Conservation (phyloP, 495 filamentous ascomycete genomes). For the Viridothelium virens region DNA sequence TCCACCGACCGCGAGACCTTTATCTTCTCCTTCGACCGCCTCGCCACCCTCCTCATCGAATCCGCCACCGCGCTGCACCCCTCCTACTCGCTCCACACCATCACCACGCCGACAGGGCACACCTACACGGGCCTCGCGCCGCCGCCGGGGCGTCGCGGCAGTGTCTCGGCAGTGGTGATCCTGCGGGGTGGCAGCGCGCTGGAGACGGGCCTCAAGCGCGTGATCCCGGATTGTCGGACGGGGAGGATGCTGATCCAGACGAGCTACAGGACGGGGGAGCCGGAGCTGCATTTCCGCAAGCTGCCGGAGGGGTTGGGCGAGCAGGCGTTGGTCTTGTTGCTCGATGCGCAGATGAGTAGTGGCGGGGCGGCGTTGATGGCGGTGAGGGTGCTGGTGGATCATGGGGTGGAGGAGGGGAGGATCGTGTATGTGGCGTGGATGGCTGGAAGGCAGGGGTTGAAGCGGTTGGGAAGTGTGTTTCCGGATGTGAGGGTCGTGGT, state of each 20-base stretch:
- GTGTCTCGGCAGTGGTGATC: conserved; percentile 79
- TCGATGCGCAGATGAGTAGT: conserved; percentile 90
- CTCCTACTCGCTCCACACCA: conserved; percentile 49
- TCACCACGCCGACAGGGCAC: conserved; percentile 61
- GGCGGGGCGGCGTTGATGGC: conserved; percentile 95
- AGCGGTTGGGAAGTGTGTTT: conserved; percentile 76
- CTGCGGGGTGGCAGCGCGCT: conserved; percentile 79
- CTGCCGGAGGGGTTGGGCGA: conserved; percentile 60
- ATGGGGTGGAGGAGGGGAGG: conserved; percentile 75
- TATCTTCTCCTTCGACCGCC: conserved; percentile 90
- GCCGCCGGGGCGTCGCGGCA: conserved; percentile 41
- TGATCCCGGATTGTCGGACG: conserved; percentile 83
- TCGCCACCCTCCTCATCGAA: conserved; percentile 77
- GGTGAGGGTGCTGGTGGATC: conserved; percentile 84
- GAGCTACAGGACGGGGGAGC: conserved; percentile 73
- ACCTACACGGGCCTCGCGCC: conserved; percentile 58
- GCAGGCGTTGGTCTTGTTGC: conserved; percentile 71
- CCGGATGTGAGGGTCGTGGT: conserved; percentile 78
- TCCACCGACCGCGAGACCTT: conserved; percentile 79
- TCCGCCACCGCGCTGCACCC: conserved; percentile 40
- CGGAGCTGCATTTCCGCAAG: conserved; percentile 81
- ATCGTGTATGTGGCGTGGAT: conserved; percentile 87
- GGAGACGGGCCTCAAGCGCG: conserved; percentile 78
- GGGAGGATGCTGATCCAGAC: conserved; percentile 88
- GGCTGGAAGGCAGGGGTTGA: conserved; percentile 71